Conservation (phyloP, 73 alveolate genomes). For the Paraurostyla sp. region DNA sequence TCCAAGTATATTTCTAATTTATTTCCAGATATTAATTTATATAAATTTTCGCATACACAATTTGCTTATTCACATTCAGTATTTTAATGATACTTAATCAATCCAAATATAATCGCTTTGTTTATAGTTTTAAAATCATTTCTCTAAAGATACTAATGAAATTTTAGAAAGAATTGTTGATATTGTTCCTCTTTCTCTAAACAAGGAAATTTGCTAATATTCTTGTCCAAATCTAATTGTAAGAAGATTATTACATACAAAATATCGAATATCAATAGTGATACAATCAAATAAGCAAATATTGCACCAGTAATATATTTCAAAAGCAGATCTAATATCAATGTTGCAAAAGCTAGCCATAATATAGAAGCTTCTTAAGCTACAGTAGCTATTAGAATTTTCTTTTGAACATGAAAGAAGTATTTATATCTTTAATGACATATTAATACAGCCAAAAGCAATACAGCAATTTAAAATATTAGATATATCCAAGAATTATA, state of each 20-base stretch:
- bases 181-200: constrained; percentile 18
- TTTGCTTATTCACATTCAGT: neutral
- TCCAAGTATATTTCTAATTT: neutral
- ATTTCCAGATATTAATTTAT: neutral
- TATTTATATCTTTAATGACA: constrained; percentile 3
- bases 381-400: neutral
- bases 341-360: neutral
- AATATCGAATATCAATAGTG: neutral
- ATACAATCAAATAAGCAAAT: neutral
- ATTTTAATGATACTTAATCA: constrained; percentile 31
- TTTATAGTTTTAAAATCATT: neutral
- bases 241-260: neutral
- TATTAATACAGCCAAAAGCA: neutral
- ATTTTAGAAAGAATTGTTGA: constrained; percentile 4
- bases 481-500: neutral
- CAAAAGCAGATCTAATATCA: neutral
- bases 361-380: constrained; percentile 27
- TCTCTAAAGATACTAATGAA: neutral
- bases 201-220: neutral
- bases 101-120: neutral
- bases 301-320: neutral
- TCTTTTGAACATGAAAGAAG: neutral
- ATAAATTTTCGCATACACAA: constrained; percentile 5
- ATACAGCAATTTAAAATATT: neutral
- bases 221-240: neutral